Conservation (phyloP, 257 asterid genomes). For the Knoxia roxburghii region DNA sequence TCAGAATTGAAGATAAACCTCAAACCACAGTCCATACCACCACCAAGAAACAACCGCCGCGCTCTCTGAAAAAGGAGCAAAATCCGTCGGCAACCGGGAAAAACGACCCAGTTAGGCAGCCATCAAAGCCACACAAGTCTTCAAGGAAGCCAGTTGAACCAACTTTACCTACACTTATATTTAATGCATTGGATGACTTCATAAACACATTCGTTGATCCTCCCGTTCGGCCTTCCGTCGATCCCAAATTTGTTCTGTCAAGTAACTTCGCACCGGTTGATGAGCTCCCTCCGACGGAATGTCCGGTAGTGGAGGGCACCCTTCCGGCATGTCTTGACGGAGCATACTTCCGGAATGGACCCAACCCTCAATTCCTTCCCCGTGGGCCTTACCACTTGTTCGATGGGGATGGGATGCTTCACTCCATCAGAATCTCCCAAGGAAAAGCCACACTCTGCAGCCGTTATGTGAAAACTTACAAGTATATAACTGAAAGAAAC, state of each 20-base stretch:
- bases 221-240: conserved; percentile 41
- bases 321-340: conserved; percentile 64
- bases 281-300: conserved; percentile 68
- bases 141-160: background rate
- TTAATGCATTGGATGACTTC: conserved; percentile 2
- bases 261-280: conserved; percentile 58
- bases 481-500: conserved; percentile 1
- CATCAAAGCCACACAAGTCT: background rate
- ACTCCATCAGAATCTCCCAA: conserved; percentile 13
- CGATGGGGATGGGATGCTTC: conserved; percentile 92
- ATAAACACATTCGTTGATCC: conserved; percentile 40
- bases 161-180: conserved; percentile 4
- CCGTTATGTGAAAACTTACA: conserved; percentile 10
- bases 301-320: conserved; percentile 51
- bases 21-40: background rate
- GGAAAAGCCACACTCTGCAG: conserved; percentile 3
- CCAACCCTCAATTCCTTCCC: conserved; percentile 73
- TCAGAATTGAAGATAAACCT: conserved; percentile 15
- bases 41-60: background rate
- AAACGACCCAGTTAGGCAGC: too few species aligned
- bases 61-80: background rate
- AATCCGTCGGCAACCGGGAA: background rate
- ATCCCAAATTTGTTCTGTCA: conserved; percentile 53
- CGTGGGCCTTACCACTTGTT: conserved; percentile 80
- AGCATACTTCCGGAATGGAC: conserved; percentile 81